Evolutionary conservation across 441 rosid genomes (phyloP).

Genomic region (Corymbia calophylla): DNA sequence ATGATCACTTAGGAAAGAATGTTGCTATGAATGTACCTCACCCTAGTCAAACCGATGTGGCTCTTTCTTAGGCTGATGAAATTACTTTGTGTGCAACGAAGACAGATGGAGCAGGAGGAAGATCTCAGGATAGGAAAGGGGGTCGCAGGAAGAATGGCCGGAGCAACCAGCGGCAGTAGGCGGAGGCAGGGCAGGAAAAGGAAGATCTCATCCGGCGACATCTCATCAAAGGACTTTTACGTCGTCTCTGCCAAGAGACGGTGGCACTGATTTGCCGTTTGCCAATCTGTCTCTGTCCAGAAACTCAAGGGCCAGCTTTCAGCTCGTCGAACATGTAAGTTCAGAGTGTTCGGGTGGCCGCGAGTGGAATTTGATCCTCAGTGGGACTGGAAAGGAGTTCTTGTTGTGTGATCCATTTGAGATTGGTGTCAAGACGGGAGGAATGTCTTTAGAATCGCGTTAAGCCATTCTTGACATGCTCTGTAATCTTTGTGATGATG

Average conservation of each 20-base stretch:
- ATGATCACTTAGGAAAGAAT: neutral
- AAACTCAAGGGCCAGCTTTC: neutral
- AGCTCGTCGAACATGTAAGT: neutral
- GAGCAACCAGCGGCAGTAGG: neutral
- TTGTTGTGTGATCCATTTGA: neutral
- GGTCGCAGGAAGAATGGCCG: constrained; percentile 17
- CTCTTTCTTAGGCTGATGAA: neutral
- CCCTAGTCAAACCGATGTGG: neutral
- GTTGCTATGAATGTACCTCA: neutral
- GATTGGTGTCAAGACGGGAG: neutral
- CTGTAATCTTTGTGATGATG: neutral
- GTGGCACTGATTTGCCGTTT: neutral
- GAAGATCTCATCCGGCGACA: constrained; percentile 20
- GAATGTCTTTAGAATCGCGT: neutral
- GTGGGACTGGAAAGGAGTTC: neutral
- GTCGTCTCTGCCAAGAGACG: neutral
- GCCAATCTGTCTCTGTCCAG: neutral
- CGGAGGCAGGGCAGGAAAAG: constrained; percentile 27
- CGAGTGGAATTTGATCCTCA: neutral
- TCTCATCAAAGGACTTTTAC: neutral
- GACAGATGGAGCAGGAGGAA: constrained; percentile 51
- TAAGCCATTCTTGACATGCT: neutral
- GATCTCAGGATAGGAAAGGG: constrained; percentile 37
- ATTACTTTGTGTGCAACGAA: neutral
- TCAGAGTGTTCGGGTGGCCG: neutral